A percentile compares a stretch with the other conserved stretches of the same genome.
These are phyloP conservation scores for Ophiocordyceps camponoti-floridani DNA, from an alignment of 2,329 filamentous ascomycete species.

Conservation along the genomic window DNA sequence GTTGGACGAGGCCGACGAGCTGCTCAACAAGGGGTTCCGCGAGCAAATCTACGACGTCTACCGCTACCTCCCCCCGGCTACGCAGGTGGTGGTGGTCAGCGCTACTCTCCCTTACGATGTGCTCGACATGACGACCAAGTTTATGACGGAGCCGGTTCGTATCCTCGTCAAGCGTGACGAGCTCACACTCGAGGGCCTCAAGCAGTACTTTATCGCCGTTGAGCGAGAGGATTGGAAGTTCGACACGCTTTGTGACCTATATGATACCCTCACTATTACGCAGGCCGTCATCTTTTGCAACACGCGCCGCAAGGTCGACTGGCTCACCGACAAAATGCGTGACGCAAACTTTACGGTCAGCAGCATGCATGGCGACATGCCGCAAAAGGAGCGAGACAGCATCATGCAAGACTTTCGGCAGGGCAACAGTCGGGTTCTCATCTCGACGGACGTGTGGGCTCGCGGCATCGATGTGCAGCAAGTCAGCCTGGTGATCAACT, in stretches of 20 bases:
- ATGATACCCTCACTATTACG: constrained; percentile 98
- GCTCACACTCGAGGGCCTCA: constrained; percentile 98
- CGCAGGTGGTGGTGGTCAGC: constrained; percentile 94
- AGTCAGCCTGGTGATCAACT: constrained; percentile 99
- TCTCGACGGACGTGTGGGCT: constrained; percentile 91
- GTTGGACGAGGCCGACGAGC: constrained; percentile 97
- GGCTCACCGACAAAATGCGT: constrained; percentile 98
- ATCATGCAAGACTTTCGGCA: constrained; percentile 99
- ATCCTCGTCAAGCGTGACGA: constrained; percentile 99
- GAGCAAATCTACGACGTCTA: constrained; percentile 99
- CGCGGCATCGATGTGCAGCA: constrained; percentile 99
- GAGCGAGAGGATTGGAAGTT: constrained; percentile 99
- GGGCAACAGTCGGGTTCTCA: constrained; percentile 93
- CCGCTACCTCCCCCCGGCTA: constrained; percentile 93
- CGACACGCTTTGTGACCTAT: constrained; percentile 94
- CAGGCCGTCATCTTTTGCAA: constrained; percentile 99
- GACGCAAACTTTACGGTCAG: constrained; percentile 98
- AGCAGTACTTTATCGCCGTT: constrained; percentile 99
- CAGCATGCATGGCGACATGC: constrained; percentile 99
- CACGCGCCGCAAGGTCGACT: constrained; percentile 99
- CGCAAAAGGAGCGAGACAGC: constrained; percentile 89
- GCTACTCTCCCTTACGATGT: constrained; percentile 99
- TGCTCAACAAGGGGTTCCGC: constrained; percentile 90
- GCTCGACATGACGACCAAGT: constrained; percentile 98
- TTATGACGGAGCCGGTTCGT: constrained; percentile 98